These are phyloP conservation scores for Chenopodium berlandieri DNA, from an alignment of 148 eudicot genomes.

Conservation along the genomic window DNA sequence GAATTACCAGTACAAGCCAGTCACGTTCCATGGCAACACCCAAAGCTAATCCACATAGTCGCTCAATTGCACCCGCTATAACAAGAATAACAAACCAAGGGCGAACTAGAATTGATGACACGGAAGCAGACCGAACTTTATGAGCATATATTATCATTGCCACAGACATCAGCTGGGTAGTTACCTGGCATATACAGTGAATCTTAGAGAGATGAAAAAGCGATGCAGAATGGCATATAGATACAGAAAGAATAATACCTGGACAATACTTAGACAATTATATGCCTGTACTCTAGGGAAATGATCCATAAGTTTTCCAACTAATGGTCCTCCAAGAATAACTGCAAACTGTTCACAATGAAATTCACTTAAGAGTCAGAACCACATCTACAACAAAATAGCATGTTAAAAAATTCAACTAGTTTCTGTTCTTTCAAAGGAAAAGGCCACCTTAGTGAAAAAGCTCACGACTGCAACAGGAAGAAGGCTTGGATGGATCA, in stretches of 20 bases:
- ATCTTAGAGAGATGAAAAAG: slow-evolving; percentile 24
- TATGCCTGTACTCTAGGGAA: slow-evolving; percentile 78
- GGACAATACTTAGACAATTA: slow-evolving; percentile 60
- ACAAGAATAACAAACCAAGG: slow-evolving; percentile 90
- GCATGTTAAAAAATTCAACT: slow-evolving; percentile 5
- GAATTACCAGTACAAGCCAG: slow-evolving; percentile 87
- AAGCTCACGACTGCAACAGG: slow-evolving; percentile 92
- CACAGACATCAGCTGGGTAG: slow-evolving; percentile 83
- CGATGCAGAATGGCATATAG: slow-evolving; percentile 1
- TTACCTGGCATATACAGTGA: slow-evolving; percentile 47
- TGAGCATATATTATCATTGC: slow-evolving; percentile 84
- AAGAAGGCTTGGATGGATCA: slow-evolving; percentile 92
- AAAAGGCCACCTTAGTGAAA: slow-evolving; percentile 59
- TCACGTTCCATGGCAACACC: slow-evolving; percentile 98
- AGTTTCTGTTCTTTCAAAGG: slow-evolving; percentile 1
- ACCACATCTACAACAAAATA: background rate
- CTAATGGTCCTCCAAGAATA: slow-evolving; percentile 81
- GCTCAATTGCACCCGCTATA: slow-evolving; percentile 76
- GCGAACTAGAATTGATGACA: slow-evolving; percentile 51
- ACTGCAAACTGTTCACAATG: slow-evolving; percentile 59
- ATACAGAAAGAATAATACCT: slow-evolving; percentile 42
- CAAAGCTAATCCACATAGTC: slow-evolving; percentile 79
- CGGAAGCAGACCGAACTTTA: slow-evolving; percentile 33
- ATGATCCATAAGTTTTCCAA: slow-evolving; percentile 85
- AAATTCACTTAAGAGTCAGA: slow-evolving; percentile 17